Percentiles rank a stretch among this genome's conserved stretches.
Conservation (phyloP, 176 grass and related monocot genomes). For the Leersia perrieri region DNA sequence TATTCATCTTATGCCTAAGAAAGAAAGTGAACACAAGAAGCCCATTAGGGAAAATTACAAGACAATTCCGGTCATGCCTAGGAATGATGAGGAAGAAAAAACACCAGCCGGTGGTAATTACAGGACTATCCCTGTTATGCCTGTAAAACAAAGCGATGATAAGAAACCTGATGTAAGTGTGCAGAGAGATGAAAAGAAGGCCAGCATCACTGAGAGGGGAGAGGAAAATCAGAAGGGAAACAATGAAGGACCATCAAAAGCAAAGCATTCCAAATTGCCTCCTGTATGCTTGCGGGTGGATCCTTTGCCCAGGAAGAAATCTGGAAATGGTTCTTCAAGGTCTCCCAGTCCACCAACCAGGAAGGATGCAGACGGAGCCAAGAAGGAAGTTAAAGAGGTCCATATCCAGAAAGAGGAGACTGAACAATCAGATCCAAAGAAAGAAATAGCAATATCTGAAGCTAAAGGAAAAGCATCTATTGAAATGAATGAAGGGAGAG, state of each 20-base stretch:
- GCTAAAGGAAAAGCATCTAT: slow-evolving; percentile 24
- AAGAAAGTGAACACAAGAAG: not conserved
- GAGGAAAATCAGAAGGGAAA: slow-evolving; percentile 39
- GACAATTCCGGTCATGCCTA: slow-evolving; percentile 29
- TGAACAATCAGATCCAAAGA: slow-evolving; percentile 15
- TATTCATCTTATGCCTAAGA: slow-evolving; percentile 23
- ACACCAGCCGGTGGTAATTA: slow-evolving; percentile 11
- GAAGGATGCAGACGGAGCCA: slow-evolving; percentile 15
- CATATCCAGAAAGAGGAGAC: slow-evolving; percentile 19
- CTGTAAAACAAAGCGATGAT: slow-evolving; percentile 34
- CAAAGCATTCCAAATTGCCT: slow-evolving; percentile 63
- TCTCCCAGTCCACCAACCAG: slow-evolving; percentile 25
- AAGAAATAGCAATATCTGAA: slow-evolving; percentile 19
- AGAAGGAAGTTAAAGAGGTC: slow-evolving; percentile 18
- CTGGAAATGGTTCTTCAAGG: slow-evolving; percentile 53
- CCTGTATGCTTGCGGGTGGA: slow-evolving; percentile 82
- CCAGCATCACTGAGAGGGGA: slow-evolving; percentile 14
- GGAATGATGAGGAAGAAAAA: slow-evolving; percentile 39
- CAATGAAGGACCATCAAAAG: slow-evolving; percentile 5
- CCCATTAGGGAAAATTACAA: slow-evolving; percentile 28
- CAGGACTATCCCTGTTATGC: slow-evolving; percentile 49
- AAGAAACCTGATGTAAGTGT: slow-evolving; percentile 25
- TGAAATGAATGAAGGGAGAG: slow-evolving; percentile 14
- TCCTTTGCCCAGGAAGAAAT: slow-evolving; percentile 63
- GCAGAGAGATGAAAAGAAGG: slow-evolving; percentile 38